phyloP scores from a whole-genome alignment of 2,329 filamentous ascomycete genomes.

The Talaromyces sp. region DNA sequence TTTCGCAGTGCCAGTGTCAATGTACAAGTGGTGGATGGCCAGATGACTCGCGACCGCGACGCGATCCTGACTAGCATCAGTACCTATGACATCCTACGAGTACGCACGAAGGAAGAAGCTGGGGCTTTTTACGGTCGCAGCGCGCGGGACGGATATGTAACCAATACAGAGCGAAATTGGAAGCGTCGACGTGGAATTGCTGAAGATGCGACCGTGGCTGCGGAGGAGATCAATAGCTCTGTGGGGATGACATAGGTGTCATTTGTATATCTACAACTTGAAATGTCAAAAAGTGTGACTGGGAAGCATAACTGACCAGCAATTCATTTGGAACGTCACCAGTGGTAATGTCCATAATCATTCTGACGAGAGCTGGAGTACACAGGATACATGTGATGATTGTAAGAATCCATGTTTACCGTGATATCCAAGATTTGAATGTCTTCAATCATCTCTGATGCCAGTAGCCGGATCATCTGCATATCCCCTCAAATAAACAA shows the following conservation, averaged over 20 bases:
- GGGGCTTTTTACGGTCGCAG: constrained; percentile 29
- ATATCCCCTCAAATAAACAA: no score
- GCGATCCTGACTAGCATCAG: constrained; percentile 35
- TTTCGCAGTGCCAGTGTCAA: constrained; percentile 21
- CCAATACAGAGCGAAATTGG: constrained; percentile 43
- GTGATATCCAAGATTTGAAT: no score
- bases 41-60: constrained; percentile 32
- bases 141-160: constrained; percentile 31
- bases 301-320: no score
- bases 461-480: no score
- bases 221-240: constrained; percentile 29
- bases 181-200: constrained; percentile 29
- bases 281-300: no score
- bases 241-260: background rate
- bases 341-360: no score
- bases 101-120: constrained; percentile 30
- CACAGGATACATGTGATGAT: no score
- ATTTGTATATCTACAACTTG: no score
- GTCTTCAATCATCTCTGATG: no score
- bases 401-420: no score
- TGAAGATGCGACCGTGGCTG: constrained; percentile 27
- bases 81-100: constrained; percentile 39
- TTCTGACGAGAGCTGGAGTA: no score
- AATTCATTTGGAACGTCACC: no score
- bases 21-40: constrained; percentile 21